Evolutionary conservation across 2,329 filamentous ascomycete species (phyloP), one percentile per base, ranked within the genome.

Genomic region (Diaporthe citrichinensis): DNA sequence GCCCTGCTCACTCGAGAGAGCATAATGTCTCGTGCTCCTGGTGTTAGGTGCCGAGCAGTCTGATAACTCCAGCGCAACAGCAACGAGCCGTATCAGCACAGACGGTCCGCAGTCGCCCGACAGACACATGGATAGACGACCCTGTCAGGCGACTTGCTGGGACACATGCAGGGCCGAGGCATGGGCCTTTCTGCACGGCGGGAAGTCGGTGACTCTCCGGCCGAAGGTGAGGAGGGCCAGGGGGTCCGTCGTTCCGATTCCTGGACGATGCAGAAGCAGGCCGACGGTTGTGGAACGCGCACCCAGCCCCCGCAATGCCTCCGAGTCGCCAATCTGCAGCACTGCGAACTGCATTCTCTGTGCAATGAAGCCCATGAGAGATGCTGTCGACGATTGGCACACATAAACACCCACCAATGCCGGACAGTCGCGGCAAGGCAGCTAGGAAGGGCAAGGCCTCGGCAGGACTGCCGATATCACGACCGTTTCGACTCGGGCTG

Each of bases 151-250:
- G 34, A 69, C 62, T 34, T 36, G 14, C 25, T 67, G 28, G 46
- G 65, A 55, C 65, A 55, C 71, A 57, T 73, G 71, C 58, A 73
- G 71, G 71, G 58, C 69, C 69, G 58, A 73, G 39, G 59, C 59
- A 28, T 65, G 61, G 59, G 68, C 51, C 39, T 41, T 49, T 31
- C 58, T 74, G 68, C 68, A 71, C 53, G 62, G 72, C 72, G 74
- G 57, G 28, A 55, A 41, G 39, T 76, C 75, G 75, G 72, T 61
- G 51, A 74, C 65, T 76, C 65, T 71, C 74, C 74, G 72, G 72
- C 72, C 65, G 72, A 76, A 68, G 58, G 58, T 55, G 46, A 62
- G 31, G 28, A 62, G 25, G 44, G 57, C 61, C 62, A 68, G 65
- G 74, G 62, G 46, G 34, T 20, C 23, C 55, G 49, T 74, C 72